Base-by-base conservation (phyloP, 768 basidiomycete genomes). In the Dacryopinax spathularia region DNA sequence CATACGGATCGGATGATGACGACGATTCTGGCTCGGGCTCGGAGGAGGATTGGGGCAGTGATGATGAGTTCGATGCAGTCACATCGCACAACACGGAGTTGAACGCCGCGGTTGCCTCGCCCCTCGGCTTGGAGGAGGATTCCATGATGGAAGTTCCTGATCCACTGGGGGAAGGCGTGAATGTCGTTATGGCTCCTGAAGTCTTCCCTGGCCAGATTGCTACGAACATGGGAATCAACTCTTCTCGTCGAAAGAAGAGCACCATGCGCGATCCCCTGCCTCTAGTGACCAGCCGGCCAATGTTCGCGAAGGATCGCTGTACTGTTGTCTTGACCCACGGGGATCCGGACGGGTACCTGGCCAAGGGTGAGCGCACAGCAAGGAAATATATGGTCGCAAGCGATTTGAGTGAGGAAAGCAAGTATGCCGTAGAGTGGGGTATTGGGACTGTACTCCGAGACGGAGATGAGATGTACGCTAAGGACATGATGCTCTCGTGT, bases 371-470 rank as follows among this genome's bases (percentile, higher is more conserved):
- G 27, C 37, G 48, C 27, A 31, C 31, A 66, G 79, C 82, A 67
- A 80, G 82, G 65, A 76, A 75, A 65, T 99, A 97, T 73, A 79
- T 96, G 12, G 87, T 98, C 22, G 89, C 93, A 4, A 96, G 92
- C 70, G 96, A 99, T 80, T 72, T 98, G 69, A 91, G 89, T 65
- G 91, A 96, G 68, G 95, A 99, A 76, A 87, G 85, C 73, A 80
- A 87, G 34, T 99, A 94, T 73, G 96, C 96, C 0, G 84, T 98
- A 5, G 94, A 98, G 73, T 99, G 95, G 96, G 91, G 89, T 10
- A 94, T 98, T 62, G 95, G 94, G 1, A 97, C 95, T 0, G 95
- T 97, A 1, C 76, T 96, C 65, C 77, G 93, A 66, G 93, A 97
- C 74, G 95, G 95, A 1, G 96, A 99, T 69, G 89, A 94, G 74